These are phyloP conservation scores for Usnea hakonensis DNA, from an alignment of 495 filamentous ascomycete species.

Conservation along the genomic window DNA sequence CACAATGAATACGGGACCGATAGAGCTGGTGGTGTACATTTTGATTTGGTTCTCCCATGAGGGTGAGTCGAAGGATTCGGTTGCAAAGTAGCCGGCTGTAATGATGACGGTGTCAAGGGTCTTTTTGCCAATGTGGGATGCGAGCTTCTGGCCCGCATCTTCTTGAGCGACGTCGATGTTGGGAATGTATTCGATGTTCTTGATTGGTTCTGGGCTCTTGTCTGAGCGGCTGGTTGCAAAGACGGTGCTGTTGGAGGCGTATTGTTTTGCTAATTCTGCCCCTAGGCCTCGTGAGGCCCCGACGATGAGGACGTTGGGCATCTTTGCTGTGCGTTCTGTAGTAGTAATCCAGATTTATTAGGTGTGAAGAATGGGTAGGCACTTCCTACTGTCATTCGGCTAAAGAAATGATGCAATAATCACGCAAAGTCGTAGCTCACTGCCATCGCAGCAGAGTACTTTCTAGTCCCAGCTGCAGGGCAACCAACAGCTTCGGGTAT, in stretches of 20 bases:
- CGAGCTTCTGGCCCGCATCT: slow-evolving; percentile 46
- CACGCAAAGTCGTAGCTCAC: not conserved
- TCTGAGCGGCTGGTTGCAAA: slow-evolving; percentile 52
- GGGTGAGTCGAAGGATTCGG: slow-evolving; percentile 54
- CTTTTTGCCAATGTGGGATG: slow-evolving; percentile 34
- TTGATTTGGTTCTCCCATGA: slow-evolving; percentile 56
- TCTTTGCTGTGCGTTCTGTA: slow-evolving; percentile 16
- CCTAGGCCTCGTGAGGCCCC: slow-evolving; percentile 63
- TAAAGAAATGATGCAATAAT: not conserved
- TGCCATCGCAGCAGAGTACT: not conserved
- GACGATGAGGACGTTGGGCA: slow-evolving; percentile 51
- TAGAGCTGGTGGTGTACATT: slow-evolving; percentile 64
- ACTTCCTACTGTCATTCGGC: not conserved
- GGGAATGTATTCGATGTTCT: slow-evolving; percentile 42
- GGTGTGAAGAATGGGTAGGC: not conserved
- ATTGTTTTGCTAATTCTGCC: slow-evolving; percentile 50
- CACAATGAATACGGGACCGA: slow-evolving; percentile 60
- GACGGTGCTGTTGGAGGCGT: slow-evolving; percentile 45
- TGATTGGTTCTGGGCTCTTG: slow-evolving; percentile 27
- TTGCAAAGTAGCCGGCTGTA: slow-evolving; percentile 60
- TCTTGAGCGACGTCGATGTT: slow-evolving; percentile 49
- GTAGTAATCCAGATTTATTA: not conserved
- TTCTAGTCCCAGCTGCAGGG: no score
- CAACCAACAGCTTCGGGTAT: not conserved
- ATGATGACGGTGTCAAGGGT: slow-evolving; percentile 54